Base-by-base conservation (phyloP, 768 basidiomycete genomes). In the Rhizopogon roseolus region DNA sequence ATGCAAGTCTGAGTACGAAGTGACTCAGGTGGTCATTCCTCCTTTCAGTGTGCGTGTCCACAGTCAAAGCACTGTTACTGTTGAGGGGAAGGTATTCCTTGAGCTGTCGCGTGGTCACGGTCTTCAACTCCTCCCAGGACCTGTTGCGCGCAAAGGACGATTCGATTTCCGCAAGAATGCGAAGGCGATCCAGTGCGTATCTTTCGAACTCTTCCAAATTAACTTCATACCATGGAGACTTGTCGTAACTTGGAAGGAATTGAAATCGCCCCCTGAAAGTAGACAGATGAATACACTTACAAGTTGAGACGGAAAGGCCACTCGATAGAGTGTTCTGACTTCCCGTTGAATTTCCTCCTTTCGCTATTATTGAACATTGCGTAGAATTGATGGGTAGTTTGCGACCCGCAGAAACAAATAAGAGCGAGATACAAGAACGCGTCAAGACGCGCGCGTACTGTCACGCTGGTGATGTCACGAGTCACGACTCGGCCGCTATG, bases 191-290 rank as follows among this genome's bases (percentile, higher is more conserved):
- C 19, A 99, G 76, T 0, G 97, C 97, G 65, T 80, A 90, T 3
- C 79, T 85, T 67, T 99, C 97, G 60, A 99, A 99, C 58, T 98
- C 90, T 66, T 98, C 97, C 16, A 98, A 76, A 1, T 93, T 93
- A 17, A 98, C 86, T 62, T 98, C 93, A 53, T 85, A 86, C 14
- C 79, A 68, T 17, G 97, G 97, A 19, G 95, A 91, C 16, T 65
- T 72, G 60, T 95, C 88, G 64, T 99, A 98, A 70, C 94, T 97
- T 51, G 37, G 39, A 42, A 39, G 48, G 54, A 50, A 60, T 56
- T 41, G 57, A 52, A 16, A 41, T 52, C 39, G 27, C 48, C 37
- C 52, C 39, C 50, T 41, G 29, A 10, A 49, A 13, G 53, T 52
- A 37, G 22, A 50, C 44, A 16, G 49, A 17, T 29, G 7, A 36